Base-by-base conservation (phyloP, 1,139 yeast genomes). In the Meyerozyma athensensis region DNA sequence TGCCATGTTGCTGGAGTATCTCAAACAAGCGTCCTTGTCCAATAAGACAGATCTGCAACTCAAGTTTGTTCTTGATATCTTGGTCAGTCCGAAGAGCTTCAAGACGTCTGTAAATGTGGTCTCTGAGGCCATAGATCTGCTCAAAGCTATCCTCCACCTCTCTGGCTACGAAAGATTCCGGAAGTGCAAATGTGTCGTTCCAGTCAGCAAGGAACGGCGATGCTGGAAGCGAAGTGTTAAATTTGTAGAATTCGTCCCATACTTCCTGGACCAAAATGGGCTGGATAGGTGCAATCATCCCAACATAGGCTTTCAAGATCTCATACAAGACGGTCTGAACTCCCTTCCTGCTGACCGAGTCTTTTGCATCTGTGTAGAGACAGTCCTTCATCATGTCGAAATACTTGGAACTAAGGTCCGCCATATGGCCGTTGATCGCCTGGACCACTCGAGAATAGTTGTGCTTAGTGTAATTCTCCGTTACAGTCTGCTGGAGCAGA, bases 261-360 rank as follows among this genome's bases (percentile, higher is more conserved):
- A 79, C 90, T 54, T 94, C 97, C 56, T 92, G 97, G 0, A 90
- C 74, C 41, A 89, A 63, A 5, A 86, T 56, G 1, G 99, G 99
- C 28, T 85, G 65, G 0, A 94, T 75, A 1, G 98, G 98, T 0
- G 92, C 73, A 42, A 90, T 58, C 3, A 86, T 59, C 0, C 85
- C 74, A 18, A 80, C 58, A 50, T 89, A 85, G 0, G 80, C 71
- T 34, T 67, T 69, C 24, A 89, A 62, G 10, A 86, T 65, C 45
- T 82, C 75, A 30, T 65, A 58, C 38, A 94, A 66, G 0, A 85
- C 95, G 7, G 85, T 80, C 56, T 86, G 95, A 3, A 83, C 79
- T 3, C 83, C 73, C 42, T 74, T 67, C 43, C 97, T 74, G 24
- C 77, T 71, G 1, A 51, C 36, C 0, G 84, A 74, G 18, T 58